Evolutionary conservation across 345 rosid species (phyloP).

Genomic region (Nephelium lappaceum): DNA sequence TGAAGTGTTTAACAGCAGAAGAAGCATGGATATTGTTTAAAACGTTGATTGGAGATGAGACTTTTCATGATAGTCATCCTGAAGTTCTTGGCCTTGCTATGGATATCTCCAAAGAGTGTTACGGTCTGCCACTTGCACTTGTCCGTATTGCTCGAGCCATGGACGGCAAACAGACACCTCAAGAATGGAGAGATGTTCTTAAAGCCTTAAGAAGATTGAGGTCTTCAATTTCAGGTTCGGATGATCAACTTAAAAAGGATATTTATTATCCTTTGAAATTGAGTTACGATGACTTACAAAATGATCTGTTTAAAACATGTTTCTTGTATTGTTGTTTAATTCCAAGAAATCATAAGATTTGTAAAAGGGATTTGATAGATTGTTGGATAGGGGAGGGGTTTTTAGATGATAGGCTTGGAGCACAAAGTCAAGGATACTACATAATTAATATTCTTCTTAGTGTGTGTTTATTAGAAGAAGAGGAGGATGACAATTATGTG

Average conservation of each 20-base stretch:
- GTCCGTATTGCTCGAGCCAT: constrained; percentile 11
- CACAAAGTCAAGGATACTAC: not conserved
- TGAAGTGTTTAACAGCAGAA: constrained; percentile 4
- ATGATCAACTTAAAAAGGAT: not conserved
- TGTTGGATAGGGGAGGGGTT: constrained; percentile 15
- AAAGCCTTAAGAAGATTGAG: no score
- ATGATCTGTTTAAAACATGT: constrained; percentile 6
- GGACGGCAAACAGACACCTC: constrained; percentile 5
- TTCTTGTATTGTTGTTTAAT: not conserved
- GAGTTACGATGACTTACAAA: not conserved
- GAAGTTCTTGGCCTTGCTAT: constrained; percentile 8
- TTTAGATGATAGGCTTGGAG: not conserved
- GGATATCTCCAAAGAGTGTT: constrained; percentile 12
- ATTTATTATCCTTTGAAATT: no score
- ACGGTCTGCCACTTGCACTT: no score
- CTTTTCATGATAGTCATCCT: constrained; percentile 6
- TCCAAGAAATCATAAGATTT: not conserved
- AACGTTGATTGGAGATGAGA: constrained; percentile 20
- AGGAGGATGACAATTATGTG: not conserved
- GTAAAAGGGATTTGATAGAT: no score
- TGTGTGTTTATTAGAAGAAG: not conserved
- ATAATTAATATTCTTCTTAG: not conserved
- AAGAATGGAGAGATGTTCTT: no score
- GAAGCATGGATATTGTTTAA: constrained; percentile 22
- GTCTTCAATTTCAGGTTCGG: no score